Percentiles rank a stretch among this genome's conserved stretches.
Evolutionary conservation across 192 early-diverging fungal species (phyloP).

Genomic region (Backusella sp.): DNA sequence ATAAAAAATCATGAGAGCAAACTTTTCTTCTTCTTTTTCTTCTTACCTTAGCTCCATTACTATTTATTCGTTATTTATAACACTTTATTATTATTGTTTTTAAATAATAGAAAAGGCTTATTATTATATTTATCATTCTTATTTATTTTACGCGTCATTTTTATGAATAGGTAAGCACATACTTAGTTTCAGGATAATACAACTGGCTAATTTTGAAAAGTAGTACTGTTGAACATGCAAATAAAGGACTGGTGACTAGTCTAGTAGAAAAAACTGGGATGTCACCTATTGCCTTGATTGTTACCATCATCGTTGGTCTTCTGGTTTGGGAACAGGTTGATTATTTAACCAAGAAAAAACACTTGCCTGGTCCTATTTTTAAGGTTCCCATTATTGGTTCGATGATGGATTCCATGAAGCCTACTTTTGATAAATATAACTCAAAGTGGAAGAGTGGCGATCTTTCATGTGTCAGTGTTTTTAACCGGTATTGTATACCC

Average conservation of each 20-base stretch:
- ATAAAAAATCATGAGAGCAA: not conserved
- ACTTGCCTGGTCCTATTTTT: constrained; percentile 33
- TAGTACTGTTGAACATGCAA: not conserved
- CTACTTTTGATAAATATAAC: constrained; percentile 46
- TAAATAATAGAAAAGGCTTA: not conserved
- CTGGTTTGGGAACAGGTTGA: constrained; percentile 39
- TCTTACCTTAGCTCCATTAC: not conserved
- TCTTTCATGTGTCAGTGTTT: constrained; percentile 40
- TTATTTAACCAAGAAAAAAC: constrained; percentile 38
- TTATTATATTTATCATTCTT: not conserved
- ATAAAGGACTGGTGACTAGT: not conserved
- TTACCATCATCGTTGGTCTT: constrained; percentile 23
- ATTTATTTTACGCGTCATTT: not conserved
- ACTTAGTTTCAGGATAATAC: not conserved
- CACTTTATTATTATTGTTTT: not conserved
- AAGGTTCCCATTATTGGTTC: constrained; percentile 44
- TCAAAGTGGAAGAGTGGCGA: constrained; percentile 44
- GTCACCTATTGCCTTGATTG: constrained; percentile 22
- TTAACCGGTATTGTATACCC: constrained; percentile 32
- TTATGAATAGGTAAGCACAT: not conserved
- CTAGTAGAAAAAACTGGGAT: constrained; percentile 7
- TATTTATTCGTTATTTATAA: constrained; percentile 3
- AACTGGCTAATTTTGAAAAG: not conserved
- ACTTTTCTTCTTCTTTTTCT: not conserved
- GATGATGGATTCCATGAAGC: constrained; percentile 39